Base-by-base conservation (phyloP, 139 green algal species). In the Chlorella vulgaris region DNA sequence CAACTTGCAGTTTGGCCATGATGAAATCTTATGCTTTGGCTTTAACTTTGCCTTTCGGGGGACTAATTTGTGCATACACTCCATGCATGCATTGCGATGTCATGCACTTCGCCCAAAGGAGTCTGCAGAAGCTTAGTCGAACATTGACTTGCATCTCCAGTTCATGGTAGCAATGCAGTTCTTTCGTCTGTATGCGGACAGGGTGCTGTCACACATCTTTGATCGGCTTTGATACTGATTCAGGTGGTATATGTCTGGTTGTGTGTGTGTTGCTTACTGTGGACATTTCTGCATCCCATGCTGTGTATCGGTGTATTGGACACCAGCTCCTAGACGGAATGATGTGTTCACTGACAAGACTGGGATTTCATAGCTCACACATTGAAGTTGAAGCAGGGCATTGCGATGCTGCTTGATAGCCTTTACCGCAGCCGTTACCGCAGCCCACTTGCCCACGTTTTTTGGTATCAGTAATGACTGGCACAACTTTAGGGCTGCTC, bases 361-460 rank as follows among this genome's bases (percentile, higher is more conserved):
- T 99, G 96, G 96, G 93, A 97, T 67, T 90, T 93, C 7, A 89
- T 98, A 62, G 85, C 86, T 2, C 74, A 88, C 73, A 92, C 82
- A 39, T 99, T 99, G 87, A 99, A 96, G 97, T 89, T 99, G 7
- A 98, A 97, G 83, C 94, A 98, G 63, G 97, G 89, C 29, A 77
- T 99, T 81, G 91, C 91, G 51, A 62, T 99, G 58, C 86, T 99
- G 13, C 89, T 99, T 47, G 88, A 93, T 24, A 90, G 93, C 15
- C 88, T 99, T 4, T 84, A 90, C 0, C 92, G 35, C 69, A 7
- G 50, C 36, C 21, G 29, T 28, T 13, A 3, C 0, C 58, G 58
- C 74, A 76, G 77, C 77, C 5, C 53, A 77, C 24, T 36, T 88
- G 21, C 81, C 84, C 10, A 69, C 82, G 4, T 55, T 88, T n/a